phyloP scores from a whole-genome alignment of 352 stramenopile genomes.

The Aphanomyces invadans region DNA sequence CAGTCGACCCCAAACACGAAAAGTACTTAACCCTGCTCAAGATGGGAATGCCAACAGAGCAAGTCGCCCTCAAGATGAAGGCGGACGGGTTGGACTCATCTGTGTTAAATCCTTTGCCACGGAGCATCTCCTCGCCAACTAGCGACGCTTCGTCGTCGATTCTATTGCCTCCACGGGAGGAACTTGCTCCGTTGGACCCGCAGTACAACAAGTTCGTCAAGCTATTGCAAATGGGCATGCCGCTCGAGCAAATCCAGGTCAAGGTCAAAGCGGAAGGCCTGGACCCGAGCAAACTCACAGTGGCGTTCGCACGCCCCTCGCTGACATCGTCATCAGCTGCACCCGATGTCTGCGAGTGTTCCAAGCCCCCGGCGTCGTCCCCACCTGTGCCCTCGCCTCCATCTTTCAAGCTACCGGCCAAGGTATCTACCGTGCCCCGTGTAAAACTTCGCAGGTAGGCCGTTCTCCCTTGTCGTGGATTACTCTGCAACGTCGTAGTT shows the following conservation, averaged over 20 bases:
- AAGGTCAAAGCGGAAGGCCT: constrained; percentile 68
- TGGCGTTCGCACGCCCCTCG: not conserved
- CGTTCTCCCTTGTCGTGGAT: not conserved
- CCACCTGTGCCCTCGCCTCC: constrained; percentile 22
- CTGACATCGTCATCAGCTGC: not conserved
- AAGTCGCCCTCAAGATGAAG: constrained; percentile 78
- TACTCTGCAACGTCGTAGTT: not conserved
- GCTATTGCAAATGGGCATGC: constrained; percentile 86
- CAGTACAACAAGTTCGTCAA: constrained; percentile 93
- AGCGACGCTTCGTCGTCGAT: not conserved
- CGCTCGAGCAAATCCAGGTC: constrained; percentile 82
- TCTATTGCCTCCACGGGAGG: not conserved
- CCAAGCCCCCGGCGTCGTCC: constrained; percentile 81
- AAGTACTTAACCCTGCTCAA: constrained; percentile 77
- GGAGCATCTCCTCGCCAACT: not conserved
- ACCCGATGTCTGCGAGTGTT: constrained; percentile 66
- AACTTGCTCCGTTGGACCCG: constrained; percentile 37
- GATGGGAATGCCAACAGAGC: constrained; percentile 73
- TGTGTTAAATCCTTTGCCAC: constrained; percentile 35
- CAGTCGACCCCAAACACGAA: constrained; percentile 39
- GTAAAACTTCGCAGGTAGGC: constrained; percentile 5
- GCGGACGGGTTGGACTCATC: constrained; percentile 50
- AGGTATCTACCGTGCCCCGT: not conserved
- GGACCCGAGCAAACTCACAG: constrained; percentile 34
- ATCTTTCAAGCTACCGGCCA: not conserved